These are phyloP conservation scores for Coelastrella sp. DNA, from an alignment of 139 green algal species.

Conservation along the genomic window DNA sequence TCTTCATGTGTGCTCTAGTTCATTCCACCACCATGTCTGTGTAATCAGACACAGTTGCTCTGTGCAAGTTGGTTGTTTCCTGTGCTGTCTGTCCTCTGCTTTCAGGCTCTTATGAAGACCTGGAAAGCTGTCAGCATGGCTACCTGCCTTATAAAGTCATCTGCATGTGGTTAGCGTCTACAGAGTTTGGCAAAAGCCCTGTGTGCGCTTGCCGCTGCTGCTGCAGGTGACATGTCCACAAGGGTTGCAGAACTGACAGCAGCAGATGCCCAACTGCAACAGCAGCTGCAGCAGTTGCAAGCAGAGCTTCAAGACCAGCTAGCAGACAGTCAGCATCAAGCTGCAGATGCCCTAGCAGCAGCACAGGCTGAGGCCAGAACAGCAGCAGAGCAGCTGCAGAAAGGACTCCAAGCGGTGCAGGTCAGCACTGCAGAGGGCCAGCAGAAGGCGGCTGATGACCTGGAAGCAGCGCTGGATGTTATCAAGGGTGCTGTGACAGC, in stretches of 20 bases:
- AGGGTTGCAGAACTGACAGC: background rate
- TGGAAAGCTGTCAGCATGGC: too few relatives aligned
- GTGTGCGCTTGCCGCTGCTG: background rate
- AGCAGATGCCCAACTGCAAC: background rate
- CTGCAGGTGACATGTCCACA: constrained; percentile 14
- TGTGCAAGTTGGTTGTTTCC: too few relatives aligned
- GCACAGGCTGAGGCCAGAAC: background rate
- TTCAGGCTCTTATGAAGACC: too few relatives aligned
- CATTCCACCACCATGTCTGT: too few relatives aligned
- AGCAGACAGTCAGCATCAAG: background rate
- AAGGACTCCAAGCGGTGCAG: background rate
- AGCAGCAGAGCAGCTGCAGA: background rate
- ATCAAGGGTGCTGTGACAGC: background rate
- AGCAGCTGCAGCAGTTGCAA: background rate
- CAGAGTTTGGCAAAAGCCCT: background rate
- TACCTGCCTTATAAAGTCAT: too few relatives aligned
- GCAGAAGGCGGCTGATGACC: background rate
- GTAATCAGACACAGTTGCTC: too few relatives aligned
- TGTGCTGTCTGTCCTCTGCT: too few relatives aligned
- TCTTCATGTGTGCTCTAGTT: too few relatives aligned
- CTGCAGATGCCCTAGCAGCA: background rate
- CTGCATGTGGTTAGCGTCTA: background rate
- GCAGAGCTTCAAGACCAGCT: too few relatives aligned
- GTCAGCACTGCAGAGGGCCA: background rate
- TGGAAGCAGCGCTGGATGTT: background rate